Evolutionary conservation across 2,329 filamentous ascomycete species (phyloP).

Genomic region (Chalara sp.): DNA sequence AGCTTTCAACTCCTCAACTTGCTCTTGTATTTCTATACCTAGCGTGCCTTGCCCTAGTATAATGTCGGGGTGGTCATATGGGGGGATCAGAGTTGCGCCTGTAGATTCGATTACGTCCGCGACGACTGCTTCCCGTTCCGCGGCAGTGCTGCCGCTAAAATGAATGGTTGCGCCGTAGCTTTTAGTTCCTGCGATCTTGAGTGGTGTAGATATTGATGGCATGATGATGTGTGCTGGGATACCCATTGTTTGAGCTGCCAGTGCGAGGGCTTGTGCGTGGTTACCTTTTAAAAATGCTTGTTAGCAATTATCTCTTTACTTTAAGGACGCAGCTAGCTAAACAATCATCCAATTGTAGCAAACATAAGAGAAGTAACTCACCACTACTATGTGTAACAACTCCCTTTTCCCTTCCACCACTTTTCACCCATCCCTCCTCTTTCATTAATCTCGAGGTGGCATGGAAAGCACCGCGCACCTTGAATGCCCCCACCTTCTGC

Average conservation of each 20-base stretch:
- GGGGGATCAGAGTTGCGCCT: constrained; percentile 73
- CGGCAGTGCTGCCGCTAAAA: constrained; percentile 74
- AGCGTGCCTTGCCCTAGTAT: constrained; percentile 91
- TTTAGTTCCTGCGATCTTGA: constrained; percentile 78
- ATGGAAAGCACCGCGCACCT: constrained; percentile 85
- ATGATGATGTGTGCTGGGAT: constrained; percentile 87
- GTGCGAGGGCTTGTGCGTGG: constrained; percentile 85
- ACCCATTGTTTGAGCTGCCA: constrained; percentile 67
- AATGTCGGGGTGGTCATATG: constrained; percentile 89
- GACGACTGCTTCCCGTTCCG: constrained; percentile 75
- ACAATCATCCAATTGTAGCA: neutral
- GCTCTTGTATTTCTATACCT: constrained; percentile 72
- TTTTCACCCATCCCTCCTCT: constrained; percentile 54
- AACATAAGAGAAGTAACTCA: constrained; percentile 31
- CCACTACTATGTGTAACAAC: constrained; percentile 89
- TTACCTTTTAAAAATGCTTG: constrained; percentile 55
- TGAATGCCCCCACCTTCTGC: constrained; percentile 88
- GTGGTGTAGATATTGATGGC: constrained; percentile 77
- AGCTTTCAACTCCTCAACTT: constrained; percentile 52
- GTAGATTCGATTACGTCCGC: constrained; percentile 62
- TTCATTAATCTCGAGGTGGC: constrained; percentile 64
- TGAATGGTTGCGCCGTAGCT: constrained; percentile 71
- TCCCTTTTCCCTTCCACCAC: constrained; percentile 54
- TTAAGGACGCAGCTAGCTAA: neutral
- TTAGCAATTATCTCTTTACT: neutral